Conservation (phyloP, 805 yeast genomes). For the Candida boidinii region DNA sequence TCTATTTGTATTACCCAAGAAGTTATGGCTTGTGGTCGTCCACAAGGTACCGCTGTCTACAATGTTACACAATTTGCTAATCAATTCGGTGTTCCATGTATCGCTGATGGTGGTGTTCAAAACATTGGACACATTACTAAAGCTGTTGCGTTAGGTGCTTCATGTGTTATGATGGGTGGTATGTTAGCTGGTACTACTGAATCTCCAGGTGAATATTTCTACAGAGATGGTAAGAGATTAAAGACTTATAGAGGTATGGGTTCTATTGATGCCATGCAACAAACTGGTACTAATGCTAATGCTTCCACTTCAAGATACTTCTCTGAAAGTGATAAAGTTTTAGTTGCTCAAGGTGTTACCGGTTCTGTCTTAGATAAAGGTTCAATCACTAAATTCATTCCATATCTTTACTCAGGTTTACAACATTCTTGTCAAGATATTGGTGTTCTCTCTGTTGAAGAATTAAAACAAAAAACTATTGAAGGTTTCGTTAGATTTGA, state of each 20-base stretch:
- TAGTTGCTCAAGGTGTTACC: constrained; percentile 98
- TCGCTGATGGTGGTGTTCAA: constrained; percentile 99
- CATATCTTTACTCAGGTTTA: constrained; percentile 89
- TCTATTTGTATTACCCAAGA: constrained; percentile 99
- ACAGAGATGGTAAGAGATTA: constrained; percentile 95
- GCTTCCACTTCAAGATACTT: constrained; percentile 98
- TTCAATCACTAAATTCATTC: constrained; percentile 85
- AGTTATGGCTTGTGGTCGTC: constrained; percentile 99
- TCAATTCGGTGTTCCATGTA: constrained; percentile 95
- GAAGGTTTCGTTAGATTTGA: constrained; percentile 81
- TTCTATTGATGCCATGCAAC: constrained; percentile 97
- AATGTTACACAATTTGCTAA: constrained; percentile 90
- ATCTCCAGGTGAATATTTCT: constrained; percentile 97
- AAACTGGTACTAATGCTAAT: constrained; percentile 78
- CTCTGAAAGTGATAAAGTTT: constrained; percentile 89
- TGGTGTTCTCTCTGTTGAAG: constrained; percentile 65
- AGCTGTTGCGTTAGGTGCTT: constrained; percentile 95
- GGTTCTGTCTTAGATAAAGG: constrained; percentile 98
- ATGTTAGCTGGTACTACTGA: constrained; percentile 97
- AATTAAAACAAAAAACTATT: constrained; percentile 56
- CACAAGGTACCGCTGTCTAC: constrained; percentile 98
- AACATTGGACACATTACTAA: constrained; percentile 98
- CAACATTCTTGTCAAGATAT: constrained; percentile 99
- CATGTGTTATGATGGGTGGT: constrained; percentile 99
- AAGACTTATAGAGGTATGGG: constrained; percentile 99